Base-by-base conservation (phyloP, 1,284 basidiomycete genomes). In the Neotropicomus parvogracilis region DNA sequence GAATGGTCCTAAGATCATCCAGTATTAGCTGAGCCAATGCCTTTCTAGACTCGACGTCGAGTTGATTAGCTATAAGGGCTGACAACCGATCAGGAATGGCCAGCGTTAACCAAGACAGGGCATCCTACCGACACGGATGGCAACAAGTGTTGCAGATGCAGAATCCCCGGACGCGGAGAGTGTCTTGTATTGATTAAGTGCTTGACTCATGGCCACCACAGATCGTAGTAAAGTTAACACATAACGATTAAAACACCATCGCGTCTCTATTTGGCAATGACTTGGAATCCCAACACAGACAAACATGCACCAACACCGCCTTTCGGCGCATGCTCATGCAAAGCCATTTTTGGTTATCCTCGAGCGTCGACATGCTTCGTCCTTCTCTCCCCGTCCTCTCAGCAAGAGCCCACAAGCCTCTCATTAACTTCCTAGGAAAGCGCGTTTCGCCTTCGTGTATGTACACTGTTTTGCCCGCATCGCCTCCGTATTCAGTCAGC, bases 391-490 rank as follows among this genome's bases (percentile, higher is more conserved):
- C 45, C 17, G 46, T 45, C 32, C 27, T 52, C 46, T 69, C 73
- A 55, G 72, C 58, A 55, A 63, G 48, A 69, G 75, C 63, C 57
- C 80, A 70, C 61, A 76, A 65, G 52, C 90, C 90, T 24, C 81
- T 91, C 65, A 93, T 93, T 53, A 79, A 77, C 59, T 93, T 93
- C 66, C 45, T 91, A 16, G 90, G 90, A 44, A 87, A 80, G 70
- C 78, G 88, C 21, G 65, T 71, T 38, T 82, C 78, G 72, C 75
- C 82, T 21, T 68, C 75, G 39, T 70, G 83, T 87, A 54, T 59
- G 79, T 54, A 6, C 28, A 13, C 28, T 13, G 13, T 26, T 27
- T 40, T 9, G 35, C 36, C 32, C 24, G 12, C 13, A 36, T 21
- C 34, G 27, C 46, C 37, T 24, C 37, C 40, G 27, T 24, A 48